Evolutionary conservation across 2,329 filamentous ascomycete genomes (phyloP), one percentile per base, ranked within the genome.

Genomic region (Arthroderma sp.): DNA sequence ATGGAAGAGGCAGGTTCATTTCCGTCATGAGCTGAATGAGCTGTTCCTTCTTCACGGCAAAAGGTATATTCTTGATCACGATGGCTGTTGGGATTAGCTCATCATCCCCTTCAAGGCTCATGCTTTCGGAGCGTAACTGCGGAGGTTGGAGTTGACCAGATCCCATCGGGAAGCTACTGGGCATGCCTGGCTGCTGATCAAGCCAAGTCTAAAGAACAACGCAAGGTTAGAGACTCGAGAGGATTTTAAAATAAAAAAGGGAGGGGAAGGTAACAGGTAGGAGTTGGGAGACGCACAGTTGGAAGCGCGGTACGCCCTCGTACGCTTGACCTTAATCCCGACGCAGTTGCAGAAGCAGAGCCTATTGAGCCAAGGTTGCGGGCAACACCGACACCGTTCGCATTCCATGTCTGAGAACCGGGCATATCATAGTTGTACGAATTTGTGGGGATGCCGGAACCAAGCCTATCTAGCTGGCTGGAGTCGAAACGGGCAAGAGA

Each of bases 21-120:
- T 94, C 86, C 6, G 88, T 85, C 91, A 98, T 98, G 54, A 95
- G 75, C 50, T 82, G 79, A 31, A 94, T 86, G 34, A 98, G 74
- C 57, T 89, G 86, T 66, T 98, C 91, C 68, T 96, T 96, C 65
- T 94, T 88, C 46, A 96, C 87, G 29, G 93, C 91, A 63, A 98
- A 98, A 0, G 93, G 91, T 33, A 98, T 98, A 62, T 98, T 98
- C 71, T 98, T 98, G 68, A 98, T 96, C 48, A 98, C 91, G 56
- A 98, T 96, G 44, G 91, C 91, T 3, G 91, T 98, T 2, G 89
- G 89, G 48, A 98, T 98, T 49, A 98, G 77, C 68, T 96, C 89
- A 54, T 94, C 89, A 38, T 71, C 69, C 31, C 54, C 56, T 40
- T 70, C 68, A 30, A 60, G 61, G 10, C 58, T 59, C 42, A 59